A percentile compares a stretch with the other conserved stretches of the same genome.
phyloP scores from a whole-genome alignment of 176 grass and related monocot species.

The Aegilops sharonensis region DNA sequence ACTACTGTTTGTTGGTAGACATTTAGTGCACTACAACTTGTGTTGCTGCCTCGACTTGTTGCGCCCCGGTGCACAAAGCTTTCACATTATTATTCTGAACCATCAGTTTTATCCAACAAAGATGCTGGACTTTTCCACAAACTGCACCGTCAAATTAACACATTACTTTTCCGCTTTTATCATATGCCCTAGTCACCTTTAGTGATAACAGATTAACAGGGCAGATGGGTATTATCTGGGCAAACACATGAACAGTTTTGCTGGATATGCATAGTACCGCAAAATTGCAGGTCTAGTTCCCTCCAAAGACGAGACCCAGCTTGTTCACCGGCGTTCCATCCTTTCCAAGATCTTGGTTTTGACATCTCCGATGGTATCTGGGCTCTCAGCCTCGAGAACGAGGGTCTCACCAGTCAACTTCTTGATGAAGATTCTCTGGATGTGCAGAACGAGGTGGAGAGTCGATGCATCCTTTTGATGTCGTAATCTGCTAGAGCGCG shows the following conservation, averaged over 20 bases:
- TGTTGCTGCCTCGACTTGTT: no score
- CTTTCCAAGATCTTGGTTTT: not conserved
- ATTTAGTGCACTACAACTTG: no score
- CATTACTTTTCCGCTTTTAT: no score
- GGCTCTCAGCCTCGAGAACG: not conserved
- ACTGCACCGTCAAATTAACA: no score
- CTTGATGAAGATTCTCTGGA: not conserved
- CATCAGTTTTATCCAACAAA: no score
- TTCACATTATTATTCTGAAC: no score
- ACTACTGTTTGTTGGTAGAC: no score
- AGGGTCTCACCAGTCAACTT: not conserved
- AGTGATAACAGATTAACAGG: not conserved
- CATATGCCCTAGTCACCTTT: no score
- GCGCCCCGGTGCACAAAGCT: no score
- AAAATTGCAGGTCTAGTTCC: not conserved
- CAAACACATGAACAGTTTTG: not conserved
- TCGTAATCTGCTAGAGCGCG: not conserved
- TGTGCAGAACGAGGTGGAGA: not conserved
- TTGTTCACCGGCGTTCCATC: not conserved
- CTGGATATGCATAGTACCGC: not conserved
- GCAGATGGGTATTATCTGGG: not conserved
- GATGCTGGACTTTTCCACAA: no score
- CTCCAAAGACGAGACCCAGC: fast-evolving
- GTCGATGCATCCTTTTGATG: not conserved
- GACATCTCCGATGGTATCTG: not conserved